phyloP scores from a whole-genome alignment of 192 early-diverging fungal species.

The Rhizophlyctis rosea region DNA sequence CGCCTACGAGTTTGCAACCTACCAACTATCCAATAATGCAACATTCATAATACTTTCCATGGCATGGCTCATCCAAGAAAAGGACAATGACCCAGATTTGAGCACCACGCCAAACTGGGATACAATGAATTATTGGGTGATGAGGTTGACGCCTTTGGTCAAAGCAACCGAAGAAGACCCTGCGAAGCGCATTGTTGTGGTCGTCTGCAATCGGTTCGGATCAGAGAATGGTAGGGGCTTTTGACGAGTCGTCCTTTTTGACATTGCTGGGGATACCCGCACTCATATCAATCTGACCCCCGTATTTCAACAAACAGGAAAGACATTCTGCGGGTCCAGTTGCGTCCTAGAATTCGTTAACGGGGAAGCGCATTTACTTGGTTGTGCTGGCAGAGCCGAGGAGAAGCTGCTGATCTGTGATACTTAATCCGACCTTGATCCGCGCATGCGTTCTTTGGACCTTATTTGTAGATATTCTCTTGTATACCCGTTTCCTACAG shows the following conservation, averaged over 20 bases:
- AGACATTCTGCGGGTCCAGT: not conserved
- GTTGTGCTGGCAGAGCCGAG: not conserved
- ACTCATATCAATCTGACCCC: not conserved
- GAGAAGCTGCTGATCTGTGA: not conserved
- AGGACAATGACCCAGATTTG: slow-evolving; percentile 1
- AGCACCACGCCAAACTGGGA: slow-evolving; percentile 7
- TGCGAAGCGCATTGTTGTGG: not conserved
- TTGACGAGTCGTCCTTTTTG: not conserved
- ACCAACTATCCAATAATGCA: slow-evolving; percentile 47
- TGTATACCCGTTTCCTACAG: no score
- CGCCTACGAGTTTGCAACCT: slow-evolving; percentile 69
- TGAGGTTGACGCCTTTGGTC: slow-evolving; percentile 25
- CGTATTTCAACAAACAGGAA: not conserved
- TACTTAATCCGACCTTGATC: no score
- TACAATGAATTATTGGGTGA: slow-evolving; percentile 33
- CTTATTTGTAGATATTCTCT: no score
- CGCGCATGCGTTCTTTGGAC: no score
- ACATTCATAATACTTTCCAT: slow-evolving; percentile 60
- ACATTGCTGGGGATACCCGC: not conserved
- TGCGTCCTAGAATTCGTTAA: not conserved
- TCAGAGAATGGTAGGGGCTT: not conserved
- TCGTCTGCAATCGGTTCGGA: slow-evolving; percentile 1
- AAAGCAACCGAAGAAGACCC: slow-evolving; percentile 6
- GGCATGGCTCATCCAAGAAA: slow-evolving; percentile 59
- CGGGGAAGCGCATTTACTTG: not conserved